Conservation (phyloP, 371 early-diverging fungal species). For the Basidiobolus heterosporus region DNA sequence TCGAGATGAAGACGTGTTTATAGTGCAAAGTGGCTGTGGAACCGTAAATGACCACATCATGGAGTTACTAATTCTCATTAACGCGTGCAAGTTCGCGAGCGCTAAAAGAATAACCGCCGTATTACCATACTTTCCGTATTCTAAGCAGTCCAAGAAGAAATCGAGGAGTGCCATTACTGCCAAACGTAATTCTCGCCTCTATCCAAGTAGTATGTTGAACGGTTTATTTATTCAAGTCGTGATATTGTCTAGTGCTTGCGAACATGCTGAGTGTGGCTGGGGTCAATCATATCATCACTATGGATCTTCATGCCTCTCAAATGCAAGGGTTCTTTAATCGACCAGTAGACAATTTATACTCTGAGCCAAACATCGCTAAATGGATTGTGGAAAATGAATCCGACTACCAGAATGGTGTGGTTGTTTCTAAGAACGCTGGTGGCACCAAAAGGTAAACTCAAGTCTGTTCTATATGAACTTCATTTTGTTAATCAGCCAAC, state of each 20-base stretch:
- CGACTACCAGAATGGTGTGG: constrained; percentile 61
- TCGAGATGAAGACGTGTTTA: constrained; percentile 88
- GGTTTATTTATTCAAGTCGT: too few relatives aligned
- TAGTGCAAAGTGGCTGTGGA: constrained; percentile 83
- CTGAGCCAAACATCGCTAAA: constrained; percentile 79
- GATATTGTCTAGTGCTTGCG: constrained; percentile 51
- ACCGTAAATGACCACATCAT: constrained; percentile 87
- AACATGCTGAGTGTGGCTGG: constrained; percentile 90
- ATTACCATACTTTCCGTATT: constrained; percentile 93
- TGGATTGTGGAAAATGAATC: constrained; percentile 74
- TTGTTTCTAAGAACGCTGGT: constrained; percentile 94
- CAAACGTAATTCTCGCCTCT: constrained; percentile 37
- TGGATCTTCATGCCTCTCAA: constrained; percentile 85
- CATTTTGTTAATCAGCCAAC: not conserved
- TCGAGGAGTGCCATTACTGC: constrained; percentile 75
- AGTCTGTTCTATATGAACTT: not conserved
- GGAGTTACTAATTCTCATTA: constrained; percentile 91
- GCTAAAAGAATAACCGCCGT: constrained; percentile 34
- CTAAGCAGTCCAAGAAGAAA: constrained; percentile 91
- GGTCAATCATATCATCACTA: constrained; percentile 92
- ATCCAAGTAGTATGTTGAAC: not conserved
- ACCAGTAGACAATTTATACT: constrained; percentile 90
- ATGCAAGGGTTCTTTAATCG: constrained; percentile 92
- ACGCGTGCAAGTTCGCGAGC: constrained; percentile 55
- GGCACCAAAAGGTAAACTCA: constrained; percentile 73